phyloP scores from a whole-genome alignment of 2,329 filamentous ascomycete species.

The Phialophora chinensis region DNA sequence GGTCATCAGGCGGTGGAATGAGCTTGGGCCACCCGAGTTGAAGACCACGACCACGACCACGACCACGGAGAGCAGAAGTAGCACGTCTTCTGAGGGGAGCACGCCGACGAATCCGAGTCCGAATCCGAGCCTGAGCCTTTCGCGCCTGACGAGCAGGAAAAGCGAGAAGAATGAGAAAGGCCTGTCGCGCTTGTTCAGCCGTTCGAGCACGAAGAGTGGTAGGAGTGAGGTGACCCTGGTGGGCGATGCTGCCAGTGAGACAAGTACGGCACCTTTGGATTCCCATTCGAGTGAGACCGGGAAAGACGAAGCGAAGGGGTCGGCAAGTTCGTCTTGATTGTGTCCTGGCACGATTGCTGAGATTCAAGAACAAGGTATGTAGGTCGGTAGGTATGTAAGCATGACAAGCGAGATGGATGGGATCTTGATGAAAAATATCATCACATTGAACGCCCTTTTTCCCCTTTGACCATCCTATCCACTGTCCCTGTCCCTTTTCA shows the following conservation, averaged over 20 bases:
- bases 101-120: neutral
- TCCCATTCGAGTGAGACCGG: neutral
- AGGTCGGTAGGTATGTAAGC: neutral
- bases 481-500: too few relatives aligned
- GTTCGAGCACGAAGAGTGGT: constrained; percentile 8
- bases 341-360: neutral
- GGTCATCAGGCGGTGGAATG: constrained; percentile 39
- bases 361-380: neutral
- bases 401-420: neutral
- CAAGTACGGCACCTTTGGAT: neutral
- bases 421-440: neutral
- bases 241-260: neutral
- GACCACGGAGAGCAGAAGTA: constrained; percentile 8
- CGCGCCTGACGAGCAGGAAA: constrained; percentile 7
- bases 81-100: neutral
- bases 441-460: neutral
- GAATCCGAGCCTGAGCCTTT: neutral
- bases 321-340: neutral
- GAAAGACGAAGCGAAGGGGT: neutral
- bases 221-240: constrained; percentile 2
- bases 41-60: constrained; percentile 6
- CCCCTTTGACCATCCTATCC: too few relatives aligned
- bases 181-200: constrained; percentile 11
- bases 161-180: neutral
- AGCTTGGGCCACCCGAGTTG: constrained; percentile 35